These are phyloP conservation scores for Apocynum venetum DNA, from an alignment of 257 asterid genomes.

Conservation along the genomic window DNA sequence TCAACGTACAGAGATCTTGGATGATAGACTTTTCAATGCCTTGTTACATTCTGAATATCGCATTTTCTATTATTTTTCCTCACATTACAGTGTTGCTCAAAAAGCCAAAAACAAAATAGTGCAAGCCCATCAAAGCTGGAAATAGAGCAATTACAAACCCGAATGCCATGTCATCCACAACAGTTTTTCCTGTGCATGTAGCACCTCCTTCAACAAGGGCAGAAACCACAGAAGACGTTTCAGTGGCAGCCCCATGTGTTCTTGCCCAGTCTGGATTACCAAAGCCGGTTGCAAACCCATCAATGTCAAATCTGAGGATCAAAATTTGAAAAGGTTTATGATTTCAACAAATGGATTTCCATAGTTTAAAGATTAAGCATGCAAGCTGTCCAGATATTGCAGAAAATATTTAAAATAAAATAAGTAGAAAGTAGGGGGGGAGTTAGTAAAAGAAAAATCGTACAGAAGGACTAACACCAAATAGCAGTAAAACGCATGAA, in stretches of 20 bases:
- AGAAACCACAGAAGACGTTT: slow-evolving; percentile 65
- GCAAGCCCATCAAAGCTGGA: background rate
- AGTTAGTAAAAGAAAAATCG: background rate
- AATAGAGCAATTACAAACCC: slow-evolving; percentile 48
- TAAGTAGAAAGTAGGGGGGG: background rate
- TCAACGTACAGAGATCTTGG: background rate
- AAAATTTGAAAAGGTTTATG: slow-evolving; percentile 16
- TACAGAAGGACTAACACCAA: background rate
- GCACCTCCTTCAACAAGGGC: slow-evolving; percentile 95
- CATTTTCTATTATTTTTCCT: background rate
- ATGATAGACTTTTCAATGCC: background rate
- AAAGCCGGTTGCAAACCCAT: slow-evolving; percentile 84
- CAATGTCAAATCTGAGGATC: slow-evolving; percentile 64
- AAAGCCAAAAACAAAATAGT: background rate
- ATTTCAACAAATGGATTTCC: background rate
- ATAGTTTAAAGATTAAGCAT: background rate
- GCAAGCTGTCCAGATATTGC: background rate
- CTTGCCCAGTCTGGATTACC: slow-evolving; percentile 96
- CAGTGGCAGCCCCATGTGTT: slow-evolving; percentile 70
- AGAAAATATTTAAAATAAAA: background rate
- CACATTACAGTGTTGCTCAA: background rate
- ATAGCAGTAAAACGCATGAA: background rate
- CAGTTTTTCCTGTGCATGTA: slow-evolving; percentile 74
- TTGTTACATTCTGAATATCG: background rate
- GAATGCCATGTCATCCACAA: slow-evolving; percentile 85